Evolutionary conservation across 2,329 filamentous ascomycete genomes (phyloP), one percentile per base, ranked within the genome.

Genomic region (Colletotrichum plurivorum): DNA sequence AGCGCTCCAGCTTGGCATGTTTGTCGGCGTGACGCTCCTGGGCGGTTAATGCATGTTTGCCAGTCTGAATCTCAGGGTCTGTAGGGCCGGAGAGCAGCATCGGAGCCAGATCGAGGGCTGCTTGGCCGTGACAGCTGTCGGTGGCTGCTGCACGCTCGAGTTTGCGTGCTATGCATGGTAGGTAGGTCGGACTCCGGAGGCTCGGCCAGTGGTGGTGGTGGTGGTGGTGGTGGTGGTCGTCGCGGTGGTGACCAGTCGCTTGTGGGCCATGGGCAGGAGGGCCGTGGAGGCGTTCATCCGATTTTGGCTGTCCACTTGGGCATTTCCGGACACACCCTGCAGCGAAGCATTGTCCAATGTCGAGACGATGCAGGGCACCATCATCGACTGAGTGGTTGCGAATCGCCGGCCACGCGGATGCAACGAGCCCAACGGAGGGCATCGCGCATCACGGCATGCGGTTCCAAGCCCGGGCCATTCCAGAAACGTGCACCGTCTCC

Each of bases 401-500:
- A 65, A 36, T 53, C 27, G 39, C 54, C 48, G 39, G 62, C 65
- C 60, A 64, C 52, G 52, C 58, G 52, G 63, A 18, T 39, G 45
- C 22, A 66, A 61, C 41, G 18, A 53, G 56, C 48, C 39, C 20
- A 36, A 46, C 48, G 56, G 49, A 61, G 15, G 18, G 43, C 55
- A 46, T 46, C 59, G 22, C 54, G 25, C 59, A 63, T 45, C 48
- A 31, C 43, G 54, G 43, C 61, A 43, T 57, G 48, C 27, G 48
- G 53, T 22, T 46, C 62, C 48, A 45, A 55, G 66, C 43, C 61
- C 54, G 66, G 49, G 63, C 55, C 54, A 55, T 65, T 60, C 62
- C 66, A 55, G 48, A 66, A 59, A 60, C 49, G 66, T 69, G 61
- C 62, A 65, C 61, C 39, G 62, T 60, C 48, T 66, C 58, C 66